Evolutionary conservation across 1,284 basidiomycete genomes (phyloP), one percentile per base, ranked within the genome.

Genomic region (Gymnopus androsaceus): DNA sequence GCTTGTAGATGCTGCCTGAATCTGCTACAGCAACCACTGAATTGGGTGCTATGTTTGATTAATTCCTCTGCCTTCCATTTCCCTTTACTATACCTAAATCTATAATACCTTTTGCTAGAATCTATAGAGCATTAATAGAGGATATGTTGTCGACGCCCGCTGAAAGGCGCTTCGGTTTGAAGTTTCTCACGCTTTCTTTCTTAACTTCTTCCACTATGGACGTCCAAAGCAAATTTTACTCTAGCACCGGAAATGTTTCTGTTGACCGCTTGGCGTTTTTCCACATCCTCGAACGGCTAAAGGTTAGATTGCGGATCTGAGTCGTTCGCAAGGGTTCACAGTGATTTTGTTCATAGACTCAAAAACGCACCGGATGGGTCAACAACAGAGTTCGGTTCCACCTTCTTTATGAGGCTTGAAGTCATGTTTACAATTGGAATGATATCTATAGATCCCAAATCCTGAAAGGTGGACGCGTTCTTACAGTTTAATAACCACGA

Each of bases 281-380:
- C 58, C 94, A 97, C 67, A 75, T 95, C 21, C 71, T 97, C 0
- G 93, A 95, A 71, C 78, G 85, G 63, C 75, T 97, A 38, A 97
- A 97, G 84, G 94, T 92, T 44, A 49, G 50, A 28, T 51, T 42
- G 3, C 19, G 8, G 34, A 12, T 11, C n/a, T 42, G 14, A 27
- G 17, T 33, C 21, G 27, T 19, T 31, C 28, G 47, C 14, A 54
- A 5, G n/a, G 17, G 38, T 23, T 56, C 23, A 14, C 12, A 37
- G 25, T 28, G 37, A 30, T n/a, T 37, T 19, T 4, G 8, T 11
- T n/a, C 28, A 11, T 47, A 95, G 92, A 93, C 91, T 0, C 92
- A 96, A 68, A 95, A 95, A 70, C 80, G 94, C n/a, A 95, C 94
- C 0, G 95, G 94, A 59, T 97, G 95, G 94, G 82, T 94, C 25